These are phyloP conservation scores for Tetrahymena malaccensis DNA, from an alignment of 73 alveolate genomes.

Conservation along the genomic window DNA sequence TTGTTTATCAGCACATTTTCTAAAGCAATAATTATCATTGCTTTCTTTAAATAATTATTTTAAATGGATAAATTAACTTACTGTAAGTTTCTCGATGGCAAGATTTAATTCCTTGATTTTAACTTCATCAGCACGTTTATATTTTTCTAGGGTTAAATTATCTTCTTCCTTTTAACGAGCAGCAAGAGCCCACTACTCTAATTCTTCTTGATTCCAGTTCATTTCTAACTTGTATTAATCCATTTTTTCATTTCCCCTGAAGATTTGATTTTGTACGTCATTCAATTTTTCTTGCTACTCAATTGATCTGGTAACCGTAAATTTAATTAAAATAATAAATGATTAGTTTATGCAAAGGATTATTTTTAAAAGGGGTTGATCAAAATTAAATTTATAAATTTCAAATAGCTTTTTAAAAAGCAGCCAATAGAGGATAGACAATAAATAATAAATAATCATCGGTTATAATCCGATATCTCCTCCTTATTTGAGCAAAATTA, in stretches of 20 bases:
- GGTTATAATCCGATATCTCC: neutral
- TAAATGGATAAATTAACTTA: neutral
- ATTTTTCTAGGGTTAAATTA: slow-evolving; percentile 96
- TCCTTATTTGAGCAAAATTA: neutral
- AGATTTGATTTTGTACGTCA: slow-evolving; percentile 88
- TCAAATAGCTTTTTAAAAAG: neutral
- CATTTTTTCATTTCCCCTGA: slow-evolving; percentile 96
- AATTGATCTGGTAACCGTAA: slow-evolving; percentile 21
- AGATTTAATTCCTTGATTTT: slow-evolving; percentile 96
- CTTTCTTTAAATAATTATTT: too few relatives aligned
- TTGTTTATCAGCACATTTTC: neutral
- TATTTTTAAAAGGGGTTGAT: neutral
- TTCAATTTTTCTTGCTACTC: slow-evolving; percentile 92
- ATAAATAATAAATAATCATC: neutral
- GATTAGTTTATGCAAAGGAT: neutral
- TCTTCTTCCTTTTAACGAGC: slow-evolving; percentile 99
- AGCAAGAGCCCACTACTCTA: slow-evolving; percentile 99
- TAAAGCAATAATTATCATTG: neutral
- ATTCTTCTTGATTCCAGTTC: slow-evolving; percentile 99
- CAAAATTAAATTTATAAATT: neutral
- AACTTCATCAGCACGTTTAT: slow-evolving; percentile 98
- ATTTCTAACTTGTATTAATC: slow-evolving; percentile 97
- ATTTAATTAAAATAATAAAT: neutral
- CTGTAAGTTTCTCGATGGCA: slow-evolving; percentile 57
- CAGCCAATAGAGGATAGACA: neutral